Conservation (phyloP, 2,329 filamentous ascomycete genomes). For the Thielaviopsis populi region DNA sequence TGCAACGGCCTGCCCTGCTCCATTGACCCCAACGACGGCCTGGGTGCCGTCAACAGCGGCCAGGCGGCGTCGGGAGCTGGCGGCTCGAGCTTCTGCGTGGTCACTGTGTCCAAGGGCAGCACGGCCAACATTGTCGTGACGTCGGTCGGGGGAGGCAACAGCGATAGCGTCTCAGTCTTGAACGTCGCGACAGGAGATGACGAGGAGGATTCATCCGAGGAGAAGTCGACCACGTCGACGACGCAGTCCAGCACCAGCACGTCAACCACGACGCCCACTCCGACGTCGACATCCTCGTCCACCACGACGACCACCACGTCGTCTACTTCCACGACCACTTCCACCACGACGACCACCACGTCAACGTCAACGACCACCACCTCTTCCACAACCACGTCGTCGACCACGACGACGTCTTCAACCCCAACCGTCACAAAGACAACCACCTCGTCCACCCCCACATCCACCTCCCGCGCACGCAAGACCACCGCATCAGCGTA, state of each 20-base stretch:
- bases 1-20: constrained; percentile 64
- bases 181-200: neutral
- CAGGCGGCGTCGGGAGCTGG: constrained; percentile 46
- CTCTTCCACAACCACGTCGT: constrained; percentile 11
- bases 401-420: constrained; percentile 18
- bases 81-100: constrained; percentile 57
- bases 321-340: constrained; percentile 13
- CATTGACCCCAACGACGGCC: constrained; percentile 44
- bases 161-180: constrained; percentile 17
- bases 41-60: constrained; percentile 45
- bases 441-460: constrained; percentile 17
- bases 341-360: constrained; percentile 11
- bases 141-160: constrained; percentile 30
- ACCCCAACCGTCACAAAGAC: constrained; percentile 12
- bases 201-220: neutral
- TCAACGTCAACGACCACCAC: constrained; percentile 11
- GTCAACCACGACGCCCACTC: constrained; percentile 20
- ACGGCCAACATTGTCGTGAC: constrained; percentile 54
- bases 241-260: constrained; percentile 16
- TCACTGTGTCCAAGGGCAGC: constrained; percentile 52
- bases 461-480: constrained; percentile 16
- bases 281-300: constrained; percentile 21
- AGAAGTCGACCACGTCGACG: constrained; percentile 17
- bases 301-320: constrained; percentile 19
- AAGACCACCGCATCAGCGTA: constrained; percentile 18